Percentiles rank a stretch among this genome's conserved stretches.
Conservation (phyloP, 148 eudicot species). For the Chenopodium album region DNA sequence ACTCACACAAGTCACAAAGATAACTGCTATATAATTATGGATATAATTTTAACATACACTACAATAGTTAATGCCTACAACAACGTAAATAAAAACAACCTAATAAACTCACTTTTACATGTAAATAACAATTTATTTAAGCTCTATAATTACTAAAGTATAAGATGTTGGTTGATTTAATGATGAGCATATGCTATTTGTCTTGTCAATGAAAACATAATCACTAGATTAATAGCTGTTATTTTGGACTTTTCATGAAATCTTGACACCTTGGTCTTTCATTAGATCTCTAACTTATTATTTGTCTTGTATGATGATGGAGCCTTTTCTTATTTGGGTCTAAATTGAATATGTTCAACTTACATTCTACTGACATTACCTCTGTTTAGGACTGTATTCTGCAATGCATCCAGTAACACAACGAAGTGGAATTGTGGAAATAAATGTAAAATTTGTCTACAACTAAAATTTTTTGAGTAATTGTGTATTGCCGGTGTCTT, state of each 20-base stretch:
- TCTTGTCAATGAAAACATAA: background rate
- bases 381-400: background rate
- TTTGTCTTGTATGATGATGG: background rate
- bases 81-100: no score
- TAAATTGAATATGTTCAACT: background rate
- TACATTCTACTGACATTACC: background rate
- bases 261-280: background rate
- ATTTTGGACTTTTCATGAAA: background rate
- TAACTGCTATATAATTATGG: no score
- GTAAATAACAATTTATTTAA: no score
- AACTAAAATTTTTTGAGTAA: background rate
- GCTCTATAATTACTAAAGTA: no score
- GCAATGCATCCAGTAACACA: background rate
- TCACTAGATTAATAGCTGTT: conserved; percentile 6
- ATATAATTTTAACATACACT: no score
- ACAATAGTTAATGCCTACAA: no score
- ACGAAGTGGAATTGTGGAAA: conserved; percentile 1
- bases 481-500: background rate
- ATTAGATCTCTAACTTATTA: background rate
- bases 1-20: no score
- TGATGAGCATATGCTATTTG: conserved; percentile 11
- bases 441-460: conserved; percentile 1
- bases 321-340: background rate
- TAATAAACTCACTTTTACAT: no score
- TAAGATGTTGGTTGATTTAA: conserved; percentile 11